phyloP scores from a whole-genome alignment of 1,139 yeast genomes.

The Lodderomyces oxycetoniae region DNA sequence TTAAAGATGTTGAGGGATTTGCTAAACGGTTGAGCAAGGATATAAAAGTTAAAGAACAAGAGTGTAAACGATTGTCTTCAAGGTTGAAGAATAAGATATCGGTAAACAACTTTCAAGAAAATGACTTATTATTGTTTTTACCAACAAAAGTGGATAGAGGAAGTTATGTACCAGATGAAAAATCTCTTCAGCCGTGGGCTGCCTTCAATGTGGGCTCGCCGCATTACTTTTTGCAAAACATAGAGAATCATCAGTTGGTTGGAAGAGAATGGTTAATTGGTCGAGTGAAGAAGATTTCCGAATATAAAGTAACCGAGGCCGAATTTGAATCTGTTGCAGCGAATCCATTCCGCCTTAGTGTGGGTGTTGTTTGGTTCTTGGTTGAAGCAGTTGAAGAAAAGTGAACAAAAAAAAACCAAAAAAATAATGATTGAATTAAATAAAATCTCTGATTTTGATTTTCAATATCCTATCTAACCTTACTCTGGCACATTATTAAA shows the following conservation, averaged over 20 bases:
- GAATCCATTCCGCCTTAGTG: conserved; percentile 48
- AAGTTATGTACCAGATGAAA: conserved; percentile 14
- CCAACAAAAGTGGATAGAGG: conserved; percentile 61
- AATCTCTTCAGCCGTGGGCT: conserved; percentile 68
- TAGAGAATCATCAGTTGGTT: conserved; percentile 15
- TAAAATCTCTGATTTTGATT: neutral
- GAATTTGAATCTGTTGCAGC: conserved; percentile 24
- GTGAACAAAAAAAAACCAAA: neutral
- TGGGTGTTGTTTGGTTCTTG: conserved; percentile 47
- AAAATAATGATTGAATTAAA: neutral
- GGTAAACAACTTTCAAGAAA: conserved; percentile 57
- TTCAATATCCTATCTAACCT: neutral
- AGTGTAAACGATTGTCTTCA: conserved; percentile 30
- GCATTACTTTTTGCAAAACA: conserved; percentile 58
- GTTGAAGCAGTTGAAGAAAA: conserved; percentile 41
- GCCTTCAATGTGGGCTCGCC: conserved; percentile 82
- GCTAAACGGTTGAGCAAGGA: conserved; percentile 85
- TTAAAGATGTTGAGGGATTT: conserved; percentile 84
- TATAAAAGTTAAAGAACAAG: conserved; percentile 50
- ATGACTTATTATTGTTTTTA: conserved; percentile 76
- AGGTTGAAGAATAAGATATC: conserved; percentile 53
- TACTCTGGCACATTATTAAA: conserved; percentile 58
- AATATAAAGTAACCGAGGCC: conserved; percentile 38
- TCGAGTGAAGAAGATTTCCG: conserved; percentile 48
- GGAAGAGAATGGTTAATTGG: conserved; percentile 72